Evolutionary conservation across 768 basidiomycete genomes (phyloP).

Genomic region (Podaxis pistillaris): DNA sequence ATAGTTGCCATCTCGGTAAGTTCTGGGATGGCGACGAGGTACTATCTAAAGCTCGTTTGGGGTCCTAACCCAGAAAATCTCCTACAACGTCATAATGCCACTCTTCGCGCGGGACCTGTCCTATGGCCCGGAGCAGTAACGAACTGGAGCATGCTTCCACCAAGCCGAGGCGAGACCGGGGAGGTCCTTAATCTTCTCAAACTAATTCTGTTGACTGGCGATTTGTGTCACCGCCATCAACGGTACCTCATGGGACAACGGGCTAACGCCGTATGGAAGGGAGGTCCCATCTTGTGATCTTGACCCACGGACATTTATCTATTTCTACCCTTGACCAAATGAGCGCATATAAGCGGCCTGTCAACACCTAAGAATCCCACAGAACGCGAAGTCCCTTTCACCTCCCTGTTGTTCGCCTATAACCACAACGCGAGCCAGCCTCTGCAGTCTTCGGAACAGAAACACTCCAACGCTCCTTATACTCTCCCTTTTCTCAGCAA

Average conservation of each 20-base stretch:
- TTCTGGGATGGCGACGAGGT: too few species aligned
- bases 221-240: conserved; percentile 6
- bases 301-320: conserved; percentile 10
- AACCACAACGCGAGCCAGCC: neutral
- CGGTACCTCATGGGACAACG: conserved; percentile 12
- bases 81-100: neutral
- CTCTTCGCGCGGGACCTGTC: neutral
- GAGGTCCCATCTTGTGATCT: conserved; percentile 5
- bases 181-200: neutral
- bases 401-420: neutral
- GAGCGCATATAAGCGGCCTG: conserved; percentile 11
- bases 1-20: too few species aligned
- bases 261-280: conserved; percentile 13
- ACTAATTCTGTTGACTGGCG: neutral
- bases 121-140: neutral
- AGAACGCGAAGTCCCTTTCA: neutral
- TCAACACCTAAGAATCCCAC: conserved; percentile 1
- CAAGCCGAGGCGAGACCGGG: neutral
- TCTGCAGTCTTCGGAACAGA: neutral
- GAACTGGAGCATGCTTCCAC: neutral
- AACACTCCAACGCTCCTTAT: conserved; percentile 3
- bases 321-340: conserved; percentile 5
- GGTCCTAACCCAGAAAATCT: neutral
- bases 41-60: neutral
- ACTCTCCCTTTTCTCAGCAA: neutral